Conservation (phyloP, 495 filamentous ascomycete genomes). For the Trichoderma gamsii region DNA sequence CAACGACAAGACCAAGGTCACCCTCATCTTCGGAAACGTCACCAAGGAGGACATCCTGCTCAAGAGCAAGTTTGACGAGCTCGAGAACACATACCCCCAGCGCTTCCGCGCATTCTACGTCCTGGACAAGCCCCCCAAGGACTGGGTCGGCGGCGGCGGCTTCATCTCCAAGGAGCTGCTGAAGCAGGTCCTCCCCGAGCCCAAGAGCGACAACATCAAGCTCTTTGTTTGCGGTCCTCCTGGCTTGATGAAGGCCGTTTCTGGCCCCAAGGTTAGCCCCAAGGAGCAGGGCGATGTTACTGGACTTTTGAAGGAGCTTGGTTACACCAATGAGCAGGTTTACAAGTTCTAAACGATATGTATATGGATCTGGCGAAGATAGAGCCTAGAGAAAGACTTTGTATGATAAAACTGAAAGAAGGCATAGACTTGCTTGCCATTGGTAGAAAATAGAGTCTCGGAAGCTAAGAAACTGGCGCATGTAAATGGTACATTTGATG, state of each 20-base stretch:
- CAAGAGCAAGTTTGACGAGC: slow-evolving; percentile 69
- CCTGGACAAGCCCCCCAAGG: slow-evolving; percentile 78
- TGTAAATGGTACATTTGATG: too few species aligned
- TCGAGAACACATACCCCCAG: slow-evolving; percentile 92
- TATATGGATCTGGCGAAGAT: background rate
- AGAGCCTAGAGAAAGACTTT: background rate
- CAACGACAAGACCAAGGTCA: slow-evolving; percentile 92
- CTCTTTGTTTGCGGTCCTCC: slow-evolving; percentile 87
- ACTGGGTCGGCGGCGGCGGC: slow-evolving; percentile 70
- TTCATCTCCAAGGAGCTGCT: slow-evolving; percentile 80
- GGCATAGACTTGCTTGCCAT: background rate
- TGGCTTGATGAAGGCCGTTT: slow-evolving; percentile 87
- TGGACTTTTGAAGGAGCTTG: slow-evolving; percentile 81
- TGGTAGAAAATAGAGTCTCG: background rate
- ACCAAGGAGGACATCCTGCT: slow-evolving; percentile 81
- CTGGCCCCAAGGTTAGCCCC: slow-evolving; percentile 81
- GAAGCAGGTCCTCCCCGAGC: slow-evolving; percentile 88
- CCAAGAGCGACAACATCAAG: slow-evolving; percentile 85
- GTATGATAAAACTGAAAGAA: background rate
- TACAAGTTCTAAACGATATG: slow-evolving; percentile 75
- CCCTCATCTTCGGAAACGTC: slow-evolving; percentile 85
- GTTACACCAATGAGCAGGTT: slow-evolving; percentile 88
- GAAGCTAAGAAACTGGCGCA: background rate
- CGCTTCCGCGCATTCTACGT: slow-evolving; percentile 87
- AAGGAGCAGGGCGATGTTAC: slow-evolving; percentile 85